Evolutionary conservation across 176 grass and related monocot species (phyloP), one percentile per base, ranked within the genome.

Genomic region (Hsuehochloa calcarea): DNA sequence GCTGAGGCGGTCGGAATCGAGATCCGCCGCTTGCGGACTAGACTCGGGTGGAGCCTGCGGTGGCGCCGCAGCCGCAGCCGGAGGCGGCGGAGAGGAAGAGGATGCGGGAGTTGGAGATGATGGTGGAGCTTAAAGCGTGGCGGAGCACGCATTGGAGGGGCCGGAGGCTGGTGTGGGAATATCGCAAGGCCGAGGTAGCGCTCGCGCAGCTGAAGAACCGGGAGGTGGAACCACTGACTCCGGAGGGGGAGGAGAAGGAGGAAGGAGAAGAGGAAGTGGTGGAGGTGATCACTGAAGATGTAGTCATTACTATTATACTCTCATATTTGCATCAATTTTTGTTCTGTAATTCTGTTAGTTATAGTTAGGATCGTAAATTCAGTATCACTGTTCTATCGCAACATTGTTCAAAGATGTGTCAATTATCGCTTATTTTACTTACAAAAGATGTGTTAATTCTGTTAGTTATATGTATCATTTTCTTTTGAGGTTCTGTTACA

Each of bases 201-300:
- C 78, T 98, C 9, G 87, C 84, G 27, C 93, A 92, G 80, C 86
- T 98, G 84, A 91, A 98, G 76, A 95, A 92, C n/a, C 17, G 61
- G 40, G 93, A 98, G 74, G 82, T 92, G 34, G 78, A 82, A 65
- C 92, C 81, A 16, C 76, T 68, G 14, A 60, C 84, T 19, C 54
- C 34, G 89, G 29, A 29, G 29, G 29, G 29, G 82, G 67, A n/a
- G n/a, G n/a, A n/a, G n/a, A n/a, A n/a, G n/a, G n/a, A n/a, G n/a
- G n/a, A n/a, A 78, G 85, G 58, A 35, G 92, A 87, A 17, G 92
- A 94, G 23, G 91, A 93, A 51, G 95, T 89, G 60, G 89, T 89
- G 77, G 84, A 43, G 41, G 5, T 95, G 25, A 95, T 92, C 74
- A 95, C 95, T 19, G 91, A 93, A 89, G 91, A 95, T 0, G 96